Conservation (phyloP, 164 flowering plant species). For the Magnolia officinalis region DNA sequence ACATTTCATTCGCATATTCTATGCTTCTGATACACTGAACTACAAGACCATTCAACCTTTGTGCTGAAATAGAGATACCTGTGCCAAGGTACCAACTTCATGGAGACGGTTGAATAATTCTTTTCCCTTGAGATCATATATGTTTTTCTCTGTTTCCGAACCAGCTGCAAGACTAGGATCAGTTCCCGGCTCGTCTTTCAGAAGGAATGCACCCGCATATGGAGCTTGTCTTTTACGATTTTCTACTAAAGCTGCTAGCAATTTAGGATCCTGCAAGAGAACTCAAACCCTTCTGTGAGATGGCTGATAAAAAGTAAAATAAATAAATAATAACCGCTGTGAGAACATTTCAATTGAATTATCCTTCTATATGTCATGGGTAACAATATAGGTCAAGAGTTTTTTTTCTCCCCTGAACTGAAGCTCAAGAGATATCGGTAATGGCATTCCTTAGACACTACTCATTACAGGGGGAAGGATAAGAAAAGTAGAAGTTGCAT, state of each 20-base stretch:
- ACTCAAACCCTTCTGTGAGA: not conserved
- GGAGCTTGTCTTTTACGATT: conserved; percentile 80
- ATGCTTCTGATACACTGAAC: not conserved
- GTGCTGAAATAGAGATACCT: conserved; percentile 42
- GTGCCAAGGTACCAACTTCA: conserved; percentile 97
- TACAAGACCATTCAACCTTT: not conserved
- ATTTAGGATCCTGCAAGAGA: conserved; percentile 76
- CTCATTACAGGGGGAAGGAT: no score
- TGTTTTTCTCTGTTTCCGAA: conserved; percentile 65
- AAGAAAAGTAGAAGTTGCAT: not conserved
- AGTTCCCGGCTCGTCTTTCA: conserved; percentile 77
- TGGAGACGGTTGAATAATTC: conserved; percentile 83
- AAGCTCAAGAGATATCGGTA: not conserved
- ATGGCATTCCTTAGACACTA: no score
- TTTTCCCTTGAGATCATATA: conserved; percentile 70
- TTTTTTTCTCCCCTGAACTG: not conserved
- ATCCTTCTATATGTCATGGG: no score
- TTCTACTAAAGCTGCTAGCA: conserved; percentile 79
- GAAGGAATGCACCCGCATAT: conserved; percentile 93
- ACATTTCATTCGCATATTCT: not conserved
- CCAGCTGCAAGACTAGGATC: conserved; percentile 47
- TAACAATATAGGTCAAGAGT: not conserved
- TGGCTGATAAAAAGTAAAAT: not conserved
- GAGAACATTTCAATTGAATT: not conserved
- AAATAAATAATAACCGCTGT: no score